Conservation (phyloP, 1,284 basidiomycete genomes). For the Peniophora sp. region DNA sequence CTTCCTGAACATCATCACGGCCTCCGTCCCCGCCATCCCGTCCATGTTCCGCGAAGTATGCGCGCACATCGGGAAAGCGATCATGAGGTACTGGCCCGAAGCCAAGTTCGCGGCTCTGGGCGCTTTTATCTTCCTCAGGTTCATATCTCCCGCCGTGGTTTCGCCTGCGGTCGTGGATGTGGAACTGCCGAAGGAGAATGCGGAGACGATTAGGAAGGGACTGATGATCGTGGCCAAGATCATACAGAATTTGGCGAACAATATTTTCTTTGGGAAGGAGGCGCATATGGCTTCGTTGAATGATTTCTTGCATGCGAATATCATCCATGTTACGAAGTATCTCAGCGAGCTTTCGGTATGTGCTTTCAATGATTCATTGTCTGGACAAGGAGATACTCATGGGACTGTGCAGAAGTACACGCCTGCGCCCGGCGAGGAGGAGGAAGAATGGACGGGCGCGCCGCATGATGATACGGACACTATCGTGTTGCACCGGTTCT, state of each 20-base stretch:
- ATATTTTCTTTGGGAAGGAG: slow-evolving; percentile 87
- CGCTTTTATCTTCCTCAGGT: slow-evolving; percentile 88
- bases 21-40: slow-evolving; percentile 67
- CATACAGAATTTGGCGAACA: slow-evolving; percentile 89
- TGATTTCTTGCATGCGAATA: slow-evolving; percentile 70
- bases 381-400: not conserved
- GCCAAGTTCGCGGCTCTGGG: slow-evolving; percentile 83
- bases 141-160: slow-evolving; percentile 82
- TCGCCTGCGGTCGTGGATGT: slow-evolving; percentile 81
- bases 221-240: slow-evolving; percentile 85
- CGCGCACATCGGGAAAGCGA: slow-evolving; percentile 73
- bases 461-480: slow-evolving; percentile 76
- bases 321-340: slow-evolving; percentile 76
- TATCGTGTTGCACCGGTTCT: slow-evolving; percentile 76
- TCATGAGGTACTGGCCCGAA: slow-evolving; percentile 75
- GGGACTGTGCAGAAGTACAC: slow-evolving; percentile 42
- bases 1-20: slow-evolving; percentile 71
- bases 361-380: slow-evolving; percentile 7
- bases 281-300: slow-evolving; percentile 80
- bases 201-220: slow-evolving; percentile 58
- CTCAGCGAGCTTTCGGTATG: slow-evolving; percentile 74
- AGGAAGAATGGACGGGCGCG: slow-evolving; percentile 66
- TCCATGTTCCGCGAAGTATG: slow-evolving; percentile 88
- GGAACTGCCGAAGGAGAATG: slow-evolving; percentile 59
- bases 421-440: slow-evolving; percentile 37